Conservation (phyloP, 331 rosid genomes). For the Quercus tomentella region DNA sequence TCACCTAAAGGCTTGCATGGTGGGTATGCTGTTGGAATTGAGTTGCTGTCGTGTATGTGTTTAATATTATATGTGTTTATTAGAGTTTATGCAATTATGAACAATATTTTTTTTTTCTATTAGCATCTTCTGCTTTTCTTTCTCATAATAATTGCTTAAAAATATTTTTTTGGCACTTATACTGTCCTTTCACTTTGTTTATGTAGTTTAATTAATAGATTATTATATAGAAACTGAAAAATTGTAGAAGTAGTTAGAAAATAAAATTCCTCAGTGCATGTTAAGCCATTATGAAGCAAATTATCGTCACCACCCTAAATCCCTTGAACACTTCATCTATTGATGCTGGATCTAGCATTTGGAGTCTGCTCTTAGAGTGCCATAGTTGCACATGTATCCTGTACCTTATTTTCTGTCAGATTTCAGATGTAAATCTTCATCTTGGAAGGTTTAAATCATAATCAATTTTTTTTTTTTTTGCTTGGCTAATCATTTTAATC, state of each 20-base stretch:
- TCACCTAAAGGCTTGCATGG: slow-evolving; percentile 94
- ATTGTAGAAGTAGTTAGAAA: background rate
- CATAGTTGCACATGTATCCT: too few relatives aligned
- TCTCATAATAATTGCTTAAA: background rate
- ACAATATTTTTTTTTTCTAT: background rate
- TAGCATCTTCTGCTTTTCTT: background rate
- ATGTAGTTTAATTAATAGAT: background rate
- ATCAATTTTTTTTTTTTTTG: too few relatives aligned
- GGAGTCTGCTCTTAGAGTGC: too few relatives aligned
- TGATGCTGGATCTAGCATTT: too few relatives aligned
- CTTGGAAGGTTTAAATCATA: too few relatives aligned
- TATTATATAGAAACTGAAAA: background rate
- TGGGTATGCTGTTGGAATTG: slow-evolving; percentile 36
- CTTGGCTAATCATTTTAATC: too few relatives aligned
- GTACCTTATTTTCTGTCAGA: too few relatives aligned
- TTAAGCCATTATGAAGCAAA: background rate
- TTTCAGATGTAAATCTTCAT: too few relatives aligned
- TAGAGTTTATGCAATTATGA: background rate
- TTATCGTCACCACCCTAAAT: background rate
- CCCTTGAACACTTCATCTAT: background rate
- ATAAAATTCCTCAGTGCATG: background rate
- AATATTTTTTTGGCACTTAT: background rate
- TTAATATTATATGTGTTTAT: too few relatives aligned
- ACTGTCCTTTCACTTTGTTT: background rate
- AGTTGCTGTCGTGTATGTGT: too few relatives aligned